Conservation (phyloP, 352 stramenopile genomes). For the Globisporangium cystogenes region DNA sequence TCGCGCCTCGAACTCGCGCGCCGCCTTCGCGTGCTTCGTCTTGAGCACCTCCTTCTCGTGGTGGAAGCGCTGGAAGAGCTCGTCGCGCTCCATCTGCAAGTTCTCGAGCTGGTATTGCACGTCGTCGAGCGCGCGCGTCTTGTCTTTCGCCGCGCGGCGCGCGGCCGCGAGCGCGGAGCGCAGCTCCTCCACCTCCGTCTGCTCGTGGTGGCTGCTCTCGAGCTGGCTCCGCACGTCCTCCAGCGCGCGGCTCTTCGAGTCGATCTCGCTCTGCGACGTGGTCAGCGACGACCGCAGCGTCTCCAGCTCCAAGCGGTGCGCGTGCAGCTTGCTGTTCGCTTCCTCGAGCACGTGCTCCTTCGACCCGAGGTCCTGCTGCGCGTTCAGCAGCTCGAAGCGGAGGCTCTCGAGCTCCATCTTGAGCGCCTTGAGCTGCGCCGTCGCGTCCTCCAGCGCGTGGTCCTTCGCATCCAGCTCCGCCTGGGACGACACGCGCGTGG, state of each 20-base stretch:
- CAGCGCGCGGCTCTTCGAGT: constrained; percentile 1
- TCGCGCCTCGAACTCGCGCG: constrained; percentile 11
- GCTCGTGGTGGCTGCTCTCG: constrained; percentile 1
- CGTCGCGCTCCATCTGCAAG: constrained; percentile 12
- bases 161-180: neutral
- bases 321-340: constrained; percentile 2
- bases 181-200: constrained; percentile 3
- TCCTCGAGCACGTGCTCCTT: constrained; percentile 5
- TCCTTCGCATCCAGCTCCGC: constrained; percentile 1
- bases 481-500: constrained; percentile 6
- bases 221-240: constrained; percentile 3
- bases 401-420: constrained; percentile 4
- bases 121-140: constrained; percentile 2
- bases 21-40: constrained; percentile 8
- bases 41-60: constrained; percentile 21
- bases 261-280: constrained; percentile 1
- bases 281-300: neutral
- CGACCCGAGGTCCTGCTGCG: constrained; percentile 4
- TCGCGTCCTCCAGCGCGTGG: constrained; percentile 2
- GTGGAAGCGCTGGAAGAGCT: constrained; percentile 3
- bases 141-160: constrained; percentile 1
- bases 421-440: neutral
- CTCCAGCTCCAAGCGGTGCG: neutral
- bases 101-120: constrained; percentile 5
- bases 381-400: constrained; percentile 2